These are phyloP conservation scores for Pseudevernia furfuracea DNA, from an alignment of 495 filamentous ascomycete genomes.

Conservation along the genomic window DNA sequence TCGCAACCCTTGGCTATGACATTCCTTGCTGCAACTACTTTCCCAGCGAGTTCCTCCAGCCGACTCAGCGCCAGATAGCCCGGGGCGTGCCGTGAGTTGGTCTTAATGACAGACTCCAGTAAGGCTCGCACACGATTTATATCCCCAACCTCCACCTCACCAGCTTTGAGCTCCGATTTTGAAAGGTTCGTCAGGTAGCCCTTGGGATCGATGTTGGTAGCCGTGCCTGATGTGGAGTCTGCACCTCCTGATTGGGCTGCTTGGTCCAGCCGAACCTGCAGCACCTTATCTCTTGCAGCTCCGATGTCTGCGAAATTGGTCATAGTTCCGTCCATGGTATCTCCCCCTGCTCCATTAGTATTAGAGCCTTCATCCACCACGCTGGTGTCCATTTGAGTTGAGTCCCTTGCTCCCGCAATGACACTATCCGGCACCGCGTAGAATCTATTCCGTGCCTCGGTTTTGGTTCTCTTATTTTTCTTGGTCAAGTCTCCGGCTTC, in stretches of 20 bases:
- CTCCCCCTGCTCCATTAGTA: constrained; percentile 38
- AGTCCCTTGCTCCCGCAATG: constrained; percentile 73
- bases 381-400: constrained; percentile 73
- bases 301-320: constrained; percentile 99
- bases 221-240: constrained; percentile 67
- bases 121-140: constrained; percentile 92
- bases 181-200: constrained; percentile 90
- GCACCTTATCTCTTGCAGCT: constrained; percentile 85
- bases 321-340: constrained; percentile 71
- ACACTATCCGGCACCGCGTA: constrained; percentile 98
- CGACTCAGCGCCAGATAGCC: constrained; percentile 95
- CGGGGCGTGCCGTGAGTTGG: constrained; percentile 90
- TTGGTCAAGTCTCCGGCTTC: constrained; percentile 96
- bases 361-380: constrained; percentile 67
- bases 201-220: constrained; percentile 89
- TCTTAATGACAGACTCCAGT: constrained; percentile 88
- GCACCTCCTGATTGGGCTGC: constrained; percentile 59
- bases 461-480: constrained; percentile 72
- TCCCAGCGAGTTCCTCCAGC: constrained; percentile 85
- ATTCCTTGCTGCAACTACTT: constrained; percentile 75
- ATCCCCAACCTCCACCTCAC: constrained; percentile 80
- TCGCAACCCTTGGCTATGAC: constrained; percentile 80
- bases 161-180: constrained; percentile 67
- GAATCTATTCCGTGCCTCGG: constrained; percentile 70
- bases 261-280: constrained; percentile 85